Evolutionary conservation across 257 asterid species (phyloP).

Genomic region (Striga asiatica): DNA sequence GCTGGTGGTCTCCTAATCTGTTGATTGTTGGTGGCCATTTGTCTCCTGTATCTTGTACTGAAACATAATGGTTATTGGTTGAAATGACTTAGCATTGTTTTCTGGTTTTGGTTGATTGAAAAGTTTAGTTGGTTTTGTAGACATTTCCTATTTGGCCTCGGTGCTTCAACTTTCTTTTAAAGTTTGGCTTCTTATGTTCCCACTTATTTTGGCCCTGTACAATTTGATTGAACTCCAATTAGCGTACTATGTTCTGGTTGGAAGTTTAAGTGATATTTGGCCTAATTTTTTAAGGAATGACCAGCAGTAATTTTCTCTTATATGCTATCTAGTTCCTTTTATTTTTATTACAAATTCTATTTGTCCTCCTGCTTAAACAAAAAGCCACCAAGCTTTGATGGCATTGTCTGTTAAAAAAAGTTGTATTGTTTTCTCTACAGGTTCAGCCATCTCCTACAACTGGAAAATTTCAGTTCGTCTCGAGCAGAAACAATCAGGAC

Average conservation of each 20-base stretch:
- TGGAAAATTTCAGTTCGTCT: slow-evolving; percentile 41
- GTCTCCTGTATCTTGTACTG: not conserved
- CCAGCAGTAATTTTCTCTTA: not conserved
- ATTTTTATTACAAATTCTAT: not conserved
- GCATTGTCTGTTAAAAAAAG: slow-evolving; percentile 5
- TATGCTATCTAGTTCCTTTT: not conserved
- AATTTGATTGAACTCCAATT: not conserved
- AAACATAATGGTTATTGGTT: not conserved
- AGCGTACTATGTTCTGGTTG: not conserved
- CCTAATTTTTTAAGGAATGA: too few species aligned
- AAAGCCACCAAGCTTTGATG: not conserved
- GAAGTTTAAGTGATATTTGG: too few species aligned
- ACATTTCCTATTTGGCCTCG: not conserved
- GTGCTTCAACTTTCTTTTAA: too few species aligned
- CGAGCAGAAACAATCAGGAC: slow-evolving; percentile 26
- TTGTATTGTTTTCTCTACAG: slow-evolving; percentile 15
- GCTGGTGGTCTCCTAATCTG: too few species aligned
- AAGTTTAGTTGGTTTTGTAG: not conserved
- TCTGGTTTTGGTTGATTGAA: too few species aligned
- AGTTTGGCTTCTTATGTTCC: too few species aligned
- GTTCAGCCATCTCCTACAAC: slow-evolving; percentile 66
- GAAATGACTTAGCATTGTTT: not conserved
- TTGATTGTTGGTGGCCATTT: too few species aligned
- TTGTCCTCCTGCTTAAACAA: not conserved
- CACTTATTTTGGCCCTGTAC: too few species aligned